phyloP scores from a whole-genome alignment of 202 grass and related monocot genomes.

The Dendrocalamus latiflorus region DNA sequence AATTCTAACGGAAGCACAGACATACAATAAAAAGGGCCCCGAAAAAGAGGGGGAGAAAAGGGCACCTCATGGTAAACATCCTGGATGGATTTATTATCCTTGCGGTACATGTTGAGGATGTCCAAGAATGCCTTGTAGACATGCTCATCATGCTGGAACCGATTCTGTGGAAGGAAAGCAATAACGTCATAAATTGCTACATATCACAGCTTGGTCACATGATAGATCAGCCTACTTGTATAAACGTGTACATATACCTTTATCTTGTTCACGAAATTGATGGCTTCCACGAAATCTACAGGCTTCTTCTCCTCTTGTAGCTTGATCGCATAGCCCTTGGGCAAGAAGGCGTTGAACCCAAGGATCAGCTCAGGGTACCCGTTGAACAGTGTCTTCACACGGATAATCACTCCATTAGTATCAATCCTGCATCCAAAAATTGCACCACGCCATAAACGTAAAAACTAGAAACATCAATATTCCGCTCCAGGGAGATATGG shows the following conservation, averaged over 20 bases:
- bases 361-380: slow-evolving; percentile 83
- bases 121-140: slow-evolving; percentile 89
- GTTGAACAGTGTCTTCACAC: slow-evolving; percentile 74
- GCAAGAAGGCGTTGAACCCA: slow-evolving; percentile 93
- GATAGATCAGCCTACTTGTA: neutral
- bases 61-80: slow-evolving; percentile 84
- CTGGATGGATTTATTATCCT: slow-evolving; percentile 77
- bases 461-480: slow-evolving; percentile 3
- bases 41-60: slow-evolving; percentile 4
- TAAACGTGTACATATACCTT: slow-evolving; percentile 49
- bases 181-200: neutral
- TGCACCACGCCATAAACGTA: neutral
- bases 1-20: neutral
- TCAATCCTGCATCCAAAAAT: slow-evolving; percentile 58
- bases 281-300: slow-evolving; percentile 80
- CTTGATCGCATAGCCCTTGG: slow-evolving; percentile 82
- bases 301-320: slow-evolving; percentile 74
- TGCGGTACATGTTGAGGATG: slow-evolving; percentile 95
- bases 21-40: neutral
- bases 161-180: slow-evolving; percentile 46
- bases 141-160: slow-evolving; percentile 76
- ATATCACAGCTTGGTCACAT: neutral
- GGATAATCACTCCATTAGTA: slow-evolving; percentile 69
- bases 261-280: slow-evolving; percentile 91
- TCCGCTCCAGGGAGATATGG: neutral